Conservation (phyloP, 805 yeast species). For the Candida endomychidarum region DNA sequence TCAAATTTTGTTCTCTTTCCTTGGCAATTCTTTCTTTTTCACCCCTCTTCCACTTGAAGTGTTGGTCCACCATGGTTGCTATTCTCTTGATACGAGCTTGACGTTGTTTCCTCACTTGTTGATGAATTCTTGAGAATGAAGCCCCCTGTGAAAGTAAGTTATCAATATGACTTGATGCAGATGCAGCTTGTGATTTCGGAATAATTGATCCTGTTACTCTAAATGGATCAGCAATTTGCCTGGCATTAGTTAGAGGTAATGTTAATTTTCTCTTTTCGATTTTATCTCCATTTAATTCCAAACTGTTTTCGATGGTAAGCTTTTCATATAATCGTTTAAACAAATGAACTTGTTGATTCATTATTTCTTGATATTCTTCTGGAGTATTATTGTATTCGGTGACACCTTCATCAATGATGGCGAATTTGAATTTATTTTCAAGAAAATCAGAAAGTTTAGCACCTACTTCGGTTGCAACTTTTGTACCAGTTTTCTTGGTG, state of each 20-base stretch:
- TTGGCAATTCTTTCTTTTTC: slow-evolving; percentile 80
- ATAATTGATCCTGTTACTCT: slow-evolving; percentile 43
- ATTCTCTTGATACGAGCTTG: slow-evolving; percentile 68
- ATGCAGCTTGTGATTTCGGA: slow-evolving; percentile 44
- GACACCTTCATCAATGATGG: slow-evolving; percentile 38
- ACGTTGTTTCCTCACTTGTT: slow-evolving; percentile 62
- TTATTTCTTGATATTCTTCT: slow-evolving; percentile 61
- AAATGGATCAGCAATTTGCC: slow-evolving; percentile 45
- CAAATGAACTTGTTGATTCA: slow-evolving; percentile 53
- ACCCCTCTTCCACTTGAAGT: slow-evolving; percentile 82
- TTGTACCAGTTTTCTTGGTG: slow-evolving; percentile 13
- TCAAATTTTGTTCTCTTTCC: slow-evolving; percentile 70
- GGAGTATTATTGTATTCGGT: slow-evolving; percentile 31
- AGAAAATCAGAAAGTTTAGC: slow-evolving; percentile 27
- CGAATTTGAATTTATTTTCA: slow-evolving; percentile 27
- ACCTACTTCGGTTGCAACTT: slow-evolving; percentile 28
- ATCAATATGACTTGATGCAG: slow-evolving; percentile 60
- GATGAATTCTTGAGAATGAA: slow-evolving; percentile 66
- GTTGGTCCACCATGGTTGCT: slow-evolving; percentile 79
- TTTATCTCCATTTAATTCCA: slow-evolving; percentile 47
- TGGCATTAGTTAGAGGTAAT: slow-evolving; percentile 38
- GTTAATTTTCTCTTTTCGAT: slow-evolving; percentile 47
- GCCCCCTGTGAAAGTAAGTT: slow-evolving; percentile 75
- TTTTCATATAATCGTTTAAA: slow-evolving; percentile 46
- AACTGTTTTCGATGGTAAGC: slow-evolving; percentile 33